Base-by-base conservation (phyloP, 2,329 filamentous ascomycete species). In the Cladosporium sp. region DNA sequence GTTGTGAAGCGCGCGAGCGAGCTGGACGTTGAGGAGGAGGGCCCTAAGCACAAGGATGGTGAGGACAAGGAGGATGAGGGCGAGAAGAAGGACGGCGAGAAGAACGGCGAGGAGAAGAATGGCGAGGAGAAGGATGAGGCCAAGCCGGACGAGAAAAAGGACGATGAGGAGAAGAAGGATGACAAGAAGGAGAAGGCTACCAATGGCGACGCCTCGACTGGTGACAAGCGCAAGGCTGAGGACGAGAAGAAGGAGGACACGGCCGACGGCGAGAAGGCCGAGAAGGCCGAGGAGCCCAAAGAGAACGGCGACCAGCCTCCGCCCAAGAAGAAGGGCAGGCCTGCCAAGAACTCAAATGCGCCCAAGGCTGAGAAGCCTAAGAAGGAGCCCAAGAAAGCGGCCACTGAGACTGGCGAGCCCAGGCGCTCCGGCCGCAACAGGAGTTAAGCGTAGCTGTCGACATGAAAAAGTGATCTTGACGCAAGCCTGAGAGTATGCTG, bases 1-100 rank as follows among this genome's bases (percentile, higher is more conserved):
- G 81, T 84, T 16, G 81, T 84, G 49, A 84, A 85, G 71, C 75
- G 74, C 56, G 79, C 81, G 10, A 78, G 74, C 41, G 82, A 85
- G 68, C 70, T 85, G 28, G 74, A 77, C 3, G 72, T 84, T 33
- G 79, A 83, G 53, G 64, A 77, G 59, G 73, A 74, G 55, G 68
- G 61, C 33, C 63, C 68, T 28, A 66, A 73, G 52, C 66, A 71
- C 55, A 70, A 73, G 50, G 67, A 71, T 28, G 56, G 55, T 11
- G 61, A 63, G 45, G 59, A 63, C 53, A 38, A 52, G 43, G 52
- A 55, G 31, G 54, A 54, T 40, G 56, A 56, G 18, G 33, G 32
- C 41, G 49, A 55, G 28, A 49, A 49, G 46, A 43, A 52, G n/a
- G n/a, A n/a, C n/a, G 33, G 32, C 41, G 49, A 55, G 28, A 49